phyloP scores from a whole-genome alignment of 257 asterid species.

The Rehmannia glutinosa region DNA sequence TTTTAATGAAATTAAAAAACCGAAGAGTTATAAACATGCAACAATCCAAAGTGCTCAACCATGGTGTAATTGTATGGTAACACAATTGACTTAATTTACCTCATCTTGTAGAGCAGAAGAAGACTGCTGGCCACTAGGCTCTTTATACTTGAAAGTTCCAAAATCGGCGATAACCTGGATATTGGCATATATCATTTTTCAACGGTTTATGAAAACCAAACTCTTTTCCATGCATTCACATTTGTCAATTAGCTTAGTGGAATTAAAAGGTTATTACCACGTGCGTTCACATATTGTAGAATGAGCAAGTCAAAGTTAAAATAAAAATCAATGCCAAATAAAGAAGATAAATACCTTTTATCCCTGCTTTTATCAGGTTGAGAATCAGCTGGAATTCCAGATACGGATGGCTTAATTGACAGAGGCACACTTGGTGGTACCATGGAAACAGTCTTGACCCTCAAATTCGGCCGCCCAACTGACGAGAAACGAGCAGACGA shows the following conservation, averaged over 20 bases:
- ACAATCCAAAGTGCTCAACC: too few relatives aligned
- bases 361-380: conserved; percentile 50
- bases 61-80: too few relatives aligned
- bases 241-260: too few relatives aligned
- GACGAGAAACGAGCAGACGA: conserved; percentile 54
- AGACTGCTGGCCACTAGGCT: conserved; percentile 48
- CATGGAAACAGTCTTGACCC: conserved; percentile 44
- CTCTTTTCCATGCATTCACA: too few relatives aligned
- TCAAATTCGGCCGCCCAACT: conserved; percentile 41
- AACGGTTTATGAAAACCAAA: too few relatives aligned
- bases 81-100: conserved; percentile 37
- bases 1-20: background rate
- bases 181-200: conserved; percentile 9
- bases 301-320: too few relatives aligned
- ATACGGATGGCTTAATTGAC: conserved; percentile 39
- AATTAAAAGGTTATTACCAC: too few relatives aligned
- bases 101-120: conserved; percentile 96
- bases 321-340: too few relatives aligned
- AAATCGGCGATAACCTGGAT: conserved; percentile 82
- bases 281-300: too few relatives aligned
- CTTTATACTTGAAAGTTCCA: conserved; percentile 84
- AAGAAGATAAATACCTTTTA: conserved; percentile 44
- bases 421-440: conserved; percentile 53
- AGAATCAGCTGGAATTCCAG: conserved; percentile 45
- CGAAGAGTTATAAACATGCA: background rate